Evolutionary conservation across 768 basidiomycete species (phyloP), one percentile per base, ranked within the genome.

Genomic region (Pholiota conissans): DNA sequence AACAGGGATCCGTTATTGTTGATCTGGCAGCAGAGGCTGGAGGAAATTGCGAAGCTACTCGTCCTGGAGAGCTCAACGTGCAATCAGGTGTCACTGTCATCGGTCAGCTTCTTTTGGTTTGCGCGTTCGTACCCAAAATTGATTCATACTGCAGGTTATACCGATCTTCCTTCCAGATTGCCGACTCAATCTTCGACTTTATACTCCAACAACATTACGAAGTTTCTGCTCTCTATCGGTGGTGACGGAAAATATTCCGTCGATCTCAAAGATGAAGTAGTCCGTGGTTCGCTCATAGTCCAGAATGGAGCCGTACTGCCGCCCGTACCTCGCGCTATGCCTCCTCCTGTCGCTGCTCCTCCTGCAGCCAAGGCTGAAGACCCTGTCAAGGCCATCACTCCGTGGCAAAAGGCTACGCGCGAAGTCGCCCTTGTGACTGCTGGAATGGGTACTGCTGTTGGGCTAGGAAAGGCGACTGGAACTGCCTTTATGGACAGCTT

Each of bases 191-290:
- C 91, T 4, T 92, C 90, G 3, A 92, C 91, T 3, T 75, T 95
- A 5, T 95, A 95, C 69, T 95, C 93, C 5, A 95, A 95, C 73
- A 95, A 95, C 66, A 86, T 95, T 61, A 87, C 89, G 34, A 95
- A 95, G 69, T 94, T 95, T 73, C 79, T 95, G 42, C 77, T 94
- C 14, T 93, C 92, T 3, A 82, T 95, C 7, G 85, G 87, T 13
- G 80, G 80, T 35, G 81, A 87, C 42, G 79, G 77, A 45, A 82
- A 76, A 46, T 94, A 85, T 67, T 71, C 71, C 5, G 74, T 95
- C 53, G 84, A 94, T 66, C 77, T 93, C 14, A 81, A 83, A 14
- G 93, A 95, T 64, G 93, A 95, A 72, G 93, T 94, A 39, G 83
- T 90, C 57, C 84, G 92, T 48, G 91, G 92, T 7, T 85, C 92